phyloP scores from a whole-genome alignment of 169 alveolate species.

The Plasmodium knowlesi region DNA sequence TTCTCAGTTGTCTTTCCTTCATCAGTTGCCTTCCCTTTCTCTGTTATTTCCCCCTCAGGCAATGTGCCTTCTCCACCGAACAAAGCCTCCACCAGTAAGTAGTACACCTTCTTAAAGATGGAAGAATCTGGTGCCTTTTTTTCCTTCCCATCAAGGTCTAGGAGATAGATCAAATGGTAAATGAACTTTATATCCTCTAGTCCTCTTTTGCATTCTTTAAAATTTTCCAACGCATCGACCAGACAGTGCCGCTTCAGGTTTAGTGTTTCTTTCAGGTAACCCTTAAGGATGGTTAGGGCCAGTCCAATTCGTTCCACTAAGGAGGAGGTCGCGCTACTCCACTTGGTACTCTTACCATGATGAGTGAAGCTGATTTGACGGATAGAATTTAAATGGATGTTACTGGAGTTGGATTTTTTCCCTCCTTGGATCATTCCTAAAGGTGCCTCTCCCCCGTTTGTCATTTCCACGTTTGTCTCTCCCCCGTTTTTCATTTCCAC shows the following conservation, averaged over 20 bases:
- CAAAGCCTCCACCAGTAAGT: constrained; percentile 32
- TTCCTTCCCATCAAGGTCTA: constrained; percentile 17
- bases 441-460: too few species aligned
- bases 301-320: not conserved
- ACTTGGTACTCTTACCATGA: not conserved
- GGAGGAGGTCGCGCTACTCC: not conserved
- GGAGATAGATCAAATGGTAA: constrained; percentile 14
- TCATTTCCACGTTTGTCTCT: not conserved
- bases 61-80: not conserved
- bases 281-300: not conserved
- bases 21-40: not conserved
- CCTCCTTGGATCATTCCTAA: not conserved
- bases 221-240: constrained; percentile 15
- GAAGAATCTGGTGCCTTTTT: not conserved
- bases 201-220: constrained; percentile 30
- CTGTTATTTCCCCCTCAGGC: not conserved
- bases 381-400: not conserved
- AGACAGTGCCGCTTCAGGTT: constrained; percentile 23
- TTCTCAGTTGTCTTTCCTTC: not conserved
- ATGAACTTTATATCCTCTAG: constrained; percentile 56
- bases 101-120: constrained; percentile 40
- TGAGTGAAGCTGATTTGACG: not conserved
- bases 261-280: constrained; percentile 25
- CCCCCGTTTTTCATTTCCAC: too few species aligned
- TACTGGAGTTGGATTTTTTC: not conserved